phyloP scores from a whole-genome alignment of 108 stramenopile genomes.

The Pseudonitzschia multiseries region DNA sequence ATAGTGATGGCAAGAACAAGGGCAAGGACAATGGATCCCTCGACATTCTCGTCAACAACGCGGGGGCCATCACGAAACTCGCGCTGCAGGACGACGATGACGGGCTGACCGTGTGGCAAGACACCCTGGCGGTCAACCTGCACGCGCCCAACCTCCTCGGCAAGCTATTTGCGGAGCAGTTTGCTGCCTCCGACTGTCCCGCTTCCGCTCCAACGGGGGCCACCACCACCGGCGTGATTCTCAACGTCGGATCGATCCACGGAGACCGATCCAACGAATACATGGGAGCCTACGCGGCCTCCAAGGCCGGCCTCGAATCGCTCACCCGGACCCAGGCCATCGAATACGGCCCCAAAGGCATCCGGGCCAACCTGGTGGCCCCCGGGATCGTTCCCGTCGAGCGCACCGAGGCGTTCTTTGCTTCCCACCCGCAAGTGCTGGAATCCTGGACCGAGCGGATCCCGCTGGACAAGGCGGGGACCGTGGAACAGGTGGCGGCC shows the following conservation, averaged over 20 bases:
- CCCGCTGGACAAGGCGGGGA: conserved; percentile 45
- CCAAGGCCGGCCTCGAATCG: conserved; percentile 59
- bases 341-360: conserved; percentile 47
- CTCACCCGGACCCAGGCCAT: conserved; percentile 48
- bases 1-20: conserved; percentile 14
- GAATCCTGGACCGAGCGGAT: conserved; percentile 52
- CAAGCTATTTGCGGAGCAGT: conserved; percentile 39
- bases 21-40: not conserved
- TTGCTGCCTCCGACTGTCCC: not conserved
- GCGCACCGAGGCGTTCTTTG: conserved; percentile 44
- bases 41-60: conserved; percentile 69
- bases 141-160: conserved; percentile 58
- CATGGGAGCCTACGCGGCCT: conserved; percentile 63
- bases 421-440: conserved; percentile 20
- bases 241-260: conserved; percentile 66
- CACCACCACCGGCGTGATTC: conserved; percentile 37
- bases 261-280: conserved; percentile 53
- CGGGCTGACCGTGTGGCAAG: conserved; percentile 47
- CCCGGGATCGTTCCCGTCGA: conserved; percentile 70
- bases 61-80: conserved; percentile 64
- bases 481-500: conserved; percentile 55
- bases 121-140: conserved; percentile 61
- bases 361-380: conserved; percentile 61
- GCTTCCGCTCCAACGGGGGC: conserved; percentile 23
- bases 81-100: conserved; percentile 62